phyloP scores from a whole-genome alignment of 805 yeast genomes.

The Ogataea trehaloabstinens region DNA sequence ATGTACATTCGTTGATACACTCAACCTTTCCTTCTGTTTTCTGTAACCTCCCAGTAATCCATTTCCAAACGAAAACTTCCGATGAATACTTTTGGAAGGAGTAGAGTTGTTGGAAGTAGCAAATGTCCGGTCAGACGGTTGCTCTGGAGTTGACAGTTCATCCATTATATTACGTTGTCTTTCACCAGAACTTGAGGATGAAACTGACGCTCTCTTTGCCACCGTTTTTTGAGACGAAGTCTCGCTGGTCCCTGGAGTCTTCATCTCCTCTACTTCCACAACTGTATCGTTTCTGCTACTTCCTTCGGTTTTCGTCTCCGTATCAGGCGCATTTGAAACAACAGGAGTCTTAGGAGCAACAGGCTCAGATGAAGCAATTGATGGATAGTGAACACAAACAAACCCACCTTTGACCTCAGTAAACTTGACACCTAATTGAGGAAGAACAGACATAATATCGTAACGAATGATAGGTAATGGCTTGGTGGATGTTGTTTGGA shows the following conservation, averaged over 20 bases:
- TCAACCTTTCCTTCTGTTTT: conserved; percentile 42
- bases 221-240: conserved; percentile 16
- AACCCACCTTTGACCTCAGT: conserved; percentile 94
- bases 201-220: conserved; percentile 20
- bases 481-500: conserved; percentile 91
- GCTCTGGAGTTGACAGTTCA: conserved; percentile 15
- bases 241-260: conserved; percentile 19
- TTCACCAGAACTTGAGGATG: conserved; percentile 20
- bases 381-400: conserved; percentile 70
- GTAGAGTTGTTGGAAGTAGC: conserved; percentile 31
- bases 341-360: conserved; percentile 1
- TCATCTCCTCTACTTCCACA: conserved; percentile 12
- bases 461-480: conserved; percentile 86
- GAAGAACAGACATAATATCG: conserved; percentile 75
- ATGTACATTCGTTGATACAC: conserved; percentile 27
- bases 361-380: conserved; percentile 29
- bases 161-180: conserved; percentile 11
- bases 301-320: conserved; percentile 18
- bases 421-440: conserved; percentile 72
- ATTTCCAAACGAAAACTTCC: conserved; percentile 64
- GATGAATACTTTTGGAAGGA: conserved; percentile 41
- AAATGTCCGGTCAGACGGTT: conserved; percentile 17
- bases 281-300: conserved; percentile 17
- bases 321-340: conserved; percentile 1
- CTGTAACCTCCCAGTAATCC: conserved; percentile 50